Evolutionary conservation across 139 green algal genomes (phyloP).

Genomic region (Gonium pectorale): DNA sequence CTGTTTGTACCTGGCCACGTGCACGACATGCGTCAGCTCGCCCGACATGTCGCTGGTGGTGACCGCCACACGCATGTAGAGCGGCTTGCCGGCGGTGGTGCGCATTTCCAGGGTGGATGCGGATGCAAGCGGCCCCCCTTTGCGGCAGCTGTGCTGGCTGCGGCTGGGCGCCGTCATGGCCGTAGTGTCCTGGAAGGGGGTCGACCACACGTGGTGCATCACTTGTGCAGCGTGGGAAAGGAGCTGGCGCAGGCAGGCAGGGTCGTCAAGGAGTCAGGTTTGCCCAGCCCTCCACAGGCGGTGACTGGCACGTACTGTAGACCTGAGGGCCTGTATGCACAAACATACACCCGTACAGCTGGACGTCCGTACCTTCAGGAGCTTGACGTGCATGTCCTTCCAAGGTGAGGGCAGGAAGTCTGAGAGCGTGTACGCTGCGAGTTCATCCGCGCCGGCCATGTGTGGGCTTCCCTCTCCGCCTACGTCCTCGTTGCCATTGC

Average conservation of each 20-base stretch:
- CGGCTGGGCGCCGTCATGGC: neutral
- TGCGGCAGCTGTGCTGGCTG: neutral
- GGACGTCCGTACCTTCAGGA: conserved; percentile 8
- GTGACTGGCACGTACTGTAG: too few relatives aligned
- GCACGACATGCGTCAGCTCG: conserved; percentile 3
- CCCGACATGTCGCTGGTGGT: neutral
- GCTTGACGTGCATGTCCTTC: conserved; percentile 36
- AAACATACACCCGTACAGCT: too few relatives aligned
- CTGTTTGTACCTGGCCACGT: neutral
- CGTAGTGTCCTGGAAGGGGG: neutral
- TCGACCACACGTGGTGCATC: too few relatives aligned
- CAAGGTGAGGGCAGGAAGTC: conserved; percentile 25
- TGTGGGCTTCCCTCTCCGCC: neutral
- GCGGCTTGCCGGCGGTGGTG: neutral
- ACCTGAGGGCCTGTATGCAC: too few relatives aligned
- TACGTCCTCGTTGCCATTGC: neutral
- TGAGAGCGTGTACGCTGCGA: neutral
- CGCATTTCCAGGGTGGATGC: conserved; percentile 31
- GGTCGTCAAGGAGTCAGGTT: too few relatives aligned
- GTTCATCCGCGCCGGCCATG: neutral
- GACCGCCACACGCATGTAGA: conserved; percentile 18
- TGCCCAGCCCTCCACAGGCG: too few relatives aligned
- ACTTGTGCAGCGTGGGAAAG: too few relatives aligned
- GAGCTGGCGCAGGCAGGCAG: too few relatives aligned
- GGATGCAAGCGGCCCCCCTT: neutral